Evolutionary conservation across 345 rosid genomes (phyloP), one percentile per base, ranked within the genome.

Genomic region (Hevea brasiliensis): DNA sequence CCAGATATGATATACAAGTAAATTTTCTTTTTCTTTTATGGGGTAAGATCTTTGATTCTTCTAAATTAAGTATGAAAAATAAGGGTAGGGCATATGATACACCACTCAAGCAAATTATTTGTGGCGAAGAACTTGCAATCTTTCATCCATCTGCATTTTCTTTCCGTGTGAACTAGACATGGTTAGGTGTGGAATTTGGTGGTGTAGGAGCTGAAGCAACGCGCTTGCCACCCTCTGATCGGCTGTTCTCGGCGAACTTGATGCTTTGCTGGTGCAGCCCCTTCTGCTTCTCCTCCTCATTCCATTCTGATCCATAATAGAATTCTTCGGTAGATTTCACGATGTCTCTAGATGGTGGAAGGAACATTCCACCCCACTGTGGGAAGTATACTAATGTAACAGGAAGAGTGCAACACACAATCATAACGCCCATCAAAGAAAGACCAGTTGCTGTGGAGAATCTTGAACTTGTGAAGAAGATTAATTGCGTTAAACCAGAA

Each of bases 341-440:
- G 41, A 14, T 18, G 15, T 47, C 20, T 67, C 67, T 67, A 1
- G 66, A 42, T 0, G 77, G 12, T 4, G 77, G 72, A 7, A 57
- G 32, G 41, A 74, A 67, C 77, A 74, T 74, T 15, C 77, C 45
- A 9, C 77, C 77, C 77, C 77, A 74, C 26, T 74, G 77, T 14
- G 77, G 77, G 65, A 74, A 74, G 21, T 74, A 29, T 42, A 74
- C 24, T 3, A 67, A 32, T 6, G 72, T 42, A 4, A 74, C 77
- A 0, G 77, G 41, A n/a, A 74, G 59, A 7, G 77, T 74, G 27
- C 77, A 74, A n/a, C 24, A 4, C 2, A 58, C 53, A 1, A 62
- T 62, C 66, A 74, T 45, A 37, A 48, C 61, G 8, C 77, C 77
- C 77, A 74, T 74, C 21, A 74, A 42, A 14, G 77, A 40, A 15